Percentiles rank a stretch among this genome's conserved stretches.
phyloP scores from a whole-genome alignment of 768 basidiomycete species.

The Calocera cornea region DNA sequence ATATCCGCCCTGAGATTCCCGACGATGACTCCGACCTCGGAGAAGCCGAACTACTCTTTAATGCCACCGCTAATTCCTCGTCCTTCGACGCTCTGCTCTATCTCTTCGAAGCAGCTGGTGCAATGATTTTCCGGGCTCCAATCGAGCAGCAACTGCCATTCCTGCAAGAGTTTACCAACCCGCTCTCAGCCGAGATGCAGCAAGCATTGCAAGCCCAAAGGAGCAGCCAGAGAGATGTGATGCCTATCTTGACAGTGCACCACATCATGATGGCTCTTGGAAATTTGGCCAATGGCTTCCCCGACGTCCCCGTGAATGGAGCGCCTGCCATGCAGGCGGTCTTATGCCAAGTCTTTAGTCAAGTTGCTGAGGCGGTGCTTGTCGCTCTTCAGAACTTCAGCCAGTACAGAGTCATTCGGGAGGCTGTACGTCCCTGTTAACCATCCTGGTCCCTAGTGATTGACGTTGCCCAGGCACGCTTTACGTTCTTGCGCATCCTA shows the following conservation, averaged over 20 bases:
- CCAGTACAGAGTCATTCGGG: conserved; percentile 69
- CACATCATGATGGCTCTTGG: conserved; percentile 91
- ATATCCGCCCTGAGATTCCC: conserved; percentile 62
- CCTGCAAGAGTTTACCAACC: conserved; percentile 65
- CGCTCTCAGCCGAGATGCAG: conserved; percentile 61
- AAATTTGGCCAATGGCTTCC: conserved; percentile 91
- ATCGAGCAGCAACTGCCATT: conserved; percentile 55
- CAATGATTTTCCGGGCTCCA: conserved; percentile 55
- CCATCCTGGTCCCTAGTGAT: not conserved
- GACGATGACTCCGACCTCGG: conserved; percentile 59
- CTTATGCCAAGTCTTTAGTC: conserved; percentile 58
- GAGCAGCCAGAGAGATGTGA: conserved; percentile 48
- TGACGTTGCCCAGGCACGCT: conserved; percentile 50
- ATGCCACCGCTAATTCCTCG: conserved; percentile 58
- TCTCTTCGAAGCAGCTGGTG: conserved; percentile 84
- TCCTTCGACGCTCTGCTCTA: conserved; percentile 85
- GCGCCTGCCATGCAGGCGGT: conserved; percentile 56
- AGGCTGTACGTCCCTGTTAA: conserved; percentile 52
- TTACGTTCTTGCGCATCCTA: conserved; percentile 85
- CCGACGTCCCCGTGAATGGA: conserved; percentile 64
- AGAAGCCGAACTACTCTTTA: conserved; percentile 42
- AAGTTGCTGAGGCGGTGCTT: conserved; percentile 75
- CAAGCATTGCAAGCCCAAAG: conserved; percentile 39
- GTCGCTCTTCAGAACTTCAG: conserved; percentile 83
- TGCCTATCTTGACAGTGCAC: conserved; percentile 77